These are phyloP conservation scores for Candida khao-thaluensis DNA, from an alignment of 805 yeast species.

Conservation along the genomic window DNA sequence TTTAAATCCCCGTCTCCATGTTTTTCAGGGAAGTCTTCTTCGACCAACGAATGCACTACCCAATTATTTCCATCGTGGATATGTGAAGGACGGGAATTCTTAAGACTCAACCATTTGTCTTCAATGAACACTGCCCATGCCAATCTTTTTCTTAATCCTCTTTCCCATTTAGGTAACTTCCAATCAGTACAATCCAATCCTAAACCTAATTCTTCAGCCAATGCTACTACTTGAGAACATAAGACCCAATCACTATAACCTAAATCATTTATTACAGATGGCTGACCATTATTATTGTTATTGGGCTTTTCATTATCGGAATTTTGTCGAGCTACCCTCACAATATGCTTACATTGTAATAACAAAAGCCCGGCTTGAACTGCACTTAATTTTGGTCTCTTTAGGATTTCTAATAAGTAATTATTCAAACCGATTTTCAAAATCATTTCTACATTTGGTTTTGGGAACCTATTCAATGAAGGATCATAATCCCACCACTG, in stretches of 20 bases:
- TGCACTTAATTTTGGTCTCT: slow-evolving; percentile 86
- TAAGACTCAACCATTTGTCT: slow-evolving; percentile 85
- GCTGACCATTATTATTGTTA: slow-evolving; percentile 1
- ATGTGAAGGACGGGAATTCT: slow-evolving; percentile 84
- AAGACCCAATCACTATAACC: slow-evolving; percentile 77
- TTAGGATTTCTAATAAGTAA: slow-evolving; percentile 72
- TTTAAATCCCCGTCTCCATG: slow-evolving; percentile 51
- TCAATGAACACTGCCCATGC: slow-evolving; percentile 96
- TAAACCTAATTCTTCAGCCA: slow-evolving; percentile 87
- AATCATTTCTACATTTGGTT: slow-evolving; percentile 65
- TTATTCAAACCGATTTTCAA: slow-evolving; percentile 56
- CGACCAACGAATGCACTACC: slow-evolving; percentile 67
- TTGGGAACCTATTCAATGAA: slow-evolving; percentile 67
- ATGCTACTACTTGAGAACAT: slow-evolving; percentile 80
- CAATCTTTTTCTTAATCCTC: slow-evolving; percentile 79
- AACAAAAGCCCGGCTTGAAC: slow-evolving; percentile 86
- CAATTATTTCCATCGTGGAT: slow-evolving; percentile 65
- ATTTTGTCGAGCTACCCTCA: slow-evolving; percentile 19
- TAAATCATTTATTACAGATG: slow-evolving; percentile 27
- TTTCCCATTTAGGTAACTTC: slow-evolving; percentile 94
- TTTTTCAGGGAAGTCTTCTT: slow-evolving; percentile 78
- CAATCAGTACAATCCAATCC: slow-evolving; percentile 89
- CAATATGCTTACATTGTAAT: slow-evolving; percentile 58
- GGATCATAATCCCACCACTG: slow-evolving; percentile 96
- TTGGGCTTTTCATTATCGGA: slow-evolving; percentile 7